phyloP scores from a whole-genome alignment of 2,329 filamentous ascomycete genomes.

The Cercospora berteroae region DNA sequence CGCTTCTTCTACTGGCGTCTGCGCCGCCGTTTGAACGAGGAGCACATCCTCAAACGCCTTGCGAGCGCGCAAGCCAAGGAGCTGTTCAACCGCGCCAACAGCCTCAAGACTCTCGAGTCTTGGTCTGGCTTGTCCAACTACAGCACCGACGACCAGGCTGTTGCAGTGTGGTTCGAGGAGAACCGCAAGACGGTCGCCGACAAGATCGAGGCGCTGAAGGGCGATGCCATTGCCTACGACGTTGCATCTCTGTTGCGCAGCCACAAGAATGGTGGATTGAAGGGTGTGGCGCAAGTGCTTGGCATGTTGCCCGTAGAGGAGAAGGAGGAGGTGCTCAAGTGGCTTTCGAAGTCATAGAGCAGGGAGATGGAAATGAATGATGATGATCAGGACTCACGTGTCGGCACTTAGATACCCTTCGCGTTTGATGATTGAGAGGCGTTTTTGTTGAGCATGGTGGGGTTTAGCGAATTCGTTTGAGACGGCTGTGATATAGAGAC shows the following conservation, averaged over 20 bases:
- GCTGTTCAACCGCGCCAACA: constrained; percentile 44
- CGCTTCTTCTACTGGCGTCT: constrained; percentile 99
- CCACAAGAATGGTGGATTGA: constrained; percentile 69
- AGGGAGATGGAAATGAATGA: not conserved
- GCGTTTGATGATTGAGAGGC: not conserved
- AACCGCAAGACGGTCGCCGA: constrained; percentile 78
- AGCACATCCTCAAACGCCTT: constrained; percentile 94
- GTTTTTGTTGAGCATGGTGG: not conserved
- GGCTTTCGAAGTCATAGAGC: constrained; percentile 43
- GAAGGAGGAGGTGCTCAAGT: constrained; percentile 75
- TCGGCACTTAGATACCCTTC: not conserved
- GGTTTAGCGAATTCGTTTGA: not conserved
- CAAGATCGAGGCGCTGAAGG: constrained; percentile 82
- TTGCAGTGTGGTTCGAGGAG: constrained; percentile 94
- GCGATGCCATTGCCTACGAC: constrained; percentile 67
- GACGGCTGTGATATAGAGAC: constrained; percentile 8
- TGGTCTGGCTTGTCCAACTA: constrained; percentile 81
- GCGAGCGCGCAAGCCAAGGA: constrained; percentile 47
- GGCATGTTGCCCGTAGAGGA: constrained; percentile 84
- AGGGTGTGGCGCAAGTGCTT: constrained; percentile 81
- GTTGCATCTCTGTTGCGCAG: constrained; percentile 66
- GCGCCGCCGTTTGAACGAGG: constrained; percentile 92
- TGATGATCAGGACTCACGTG: not conserved
- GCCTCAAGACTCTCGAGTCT: constrained; percentile 73
- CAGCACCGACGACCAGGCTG: constrained; percentile 73